These are phyloP conservation scores for Termitomyces sp. DNA, from an alignment of 768 basidiomycete genomes.

Conservation along the genomic window DNA sequence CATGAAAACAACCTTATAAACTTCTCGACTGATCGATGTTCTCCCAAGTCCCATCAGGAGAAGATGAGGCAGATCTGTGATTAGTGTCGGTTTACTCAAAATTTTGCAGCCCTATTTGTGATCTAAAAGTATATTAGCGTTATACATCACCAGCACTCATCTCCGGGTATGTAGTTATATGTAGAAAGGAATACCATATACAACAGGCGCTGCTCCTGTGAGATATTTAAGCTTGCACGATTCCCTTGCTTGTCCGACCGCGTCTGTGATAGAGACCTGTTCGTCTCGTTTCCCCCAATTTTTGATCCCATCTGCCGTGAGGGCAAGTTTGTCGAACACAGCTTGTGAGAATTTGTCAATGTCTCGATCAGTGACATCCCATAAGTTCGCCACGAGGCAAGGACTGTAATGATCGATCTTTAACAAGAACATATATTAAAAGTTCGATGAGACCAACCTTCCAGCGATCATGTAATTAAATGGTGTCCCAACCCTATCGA, in stretches of 20 bases:
- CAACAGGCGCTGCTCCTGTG: constrained; percentile 91
- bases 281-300: constrained; percentile 14
- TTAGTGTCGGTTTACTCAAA: too few species aligned
- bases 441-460: constrained; percentile 55
- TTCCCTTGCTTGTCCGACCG: constrained; percentile 75
- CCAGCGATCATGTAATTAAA: constrained; percentile 96
- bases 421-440: background rate
- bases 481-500: constrained; percentile 88
- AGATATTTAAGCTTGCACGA: constrained; percentile 87
- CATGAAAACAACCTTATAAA: too few species aligned
- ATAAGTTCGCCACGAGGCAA: constrained; percentile 88
- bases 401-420: constrained; percentile 46
- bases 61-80: too few species aligned
- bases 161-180: constrained; percentile 26
- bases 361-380: constrained; percentile 98
- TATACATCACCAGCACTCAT: too few species aligned
- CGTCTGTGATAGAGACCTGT: constrained; percentile 53
- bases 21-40: too few species aligned
- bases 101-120: too few species aligned
- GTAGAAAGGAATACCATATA: constrained; percentile 95
- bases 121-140: too few species aligned
- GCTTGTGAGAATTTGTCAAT: constrained; percentile 89
- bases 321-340: constrained; percentile 68
- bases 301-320: constrained; percentile 32
- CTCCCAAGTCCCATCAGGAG: too few species aligned